Conservation (phyloP, 2,329 filamentous ascomycete species). For the Monosporascus sp. region DNA sequence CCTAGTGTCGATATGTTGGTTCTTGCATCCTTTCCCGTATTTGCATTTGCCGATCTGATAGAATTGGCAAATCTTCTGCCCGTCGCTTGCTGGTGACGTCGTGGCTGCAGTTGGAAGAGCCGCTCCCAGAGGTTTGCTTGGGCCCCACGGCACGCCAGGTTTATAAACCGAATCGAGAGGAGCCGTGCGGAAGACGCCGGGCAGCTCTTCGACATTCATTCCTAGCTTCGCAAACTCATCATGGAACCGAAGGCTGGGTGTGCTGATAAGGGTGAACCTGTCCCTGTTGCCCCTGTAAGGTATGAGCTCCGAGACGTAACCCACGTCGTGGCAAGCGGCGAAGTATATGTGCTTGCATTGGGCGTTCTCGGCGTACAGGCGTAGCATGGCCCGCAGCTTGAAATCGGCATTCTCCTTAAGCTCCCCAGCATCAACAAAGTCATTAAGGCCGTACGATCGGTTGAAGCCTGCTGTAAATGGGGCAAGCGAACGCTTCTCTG, state of each 20-base stretch:
- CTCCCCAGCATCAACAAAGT: conserved; percentile 58
- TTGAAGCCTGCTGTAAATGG: conserved; percentile 54
- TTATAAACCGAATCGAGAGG: conserved; percentile 21
- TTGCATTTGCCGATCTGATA: conserved; percentile 24
- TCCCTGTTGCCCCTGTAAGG: conserved; percentile 44
- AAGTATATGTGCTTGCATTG: conserved; percentile 63
- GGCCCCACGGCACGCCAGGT: background rate
- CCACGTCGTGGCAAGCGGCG: conserved; percentile 56
- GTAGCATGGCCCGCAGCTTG: conserved; percentile 48
- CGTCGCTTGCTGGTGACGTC: conserved; percentile 3
- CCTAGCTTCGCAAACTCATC: conserved; percentile 47
- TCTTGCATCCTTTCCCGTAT: conserved; percentile 23
- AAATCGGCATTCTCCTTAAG: conserved; percentile 55
- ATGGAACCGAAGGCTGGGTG: conserved; percentile 41
- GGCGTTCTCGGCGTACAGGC: conserved; percentile 50
- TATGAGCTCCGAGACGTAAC: conserved; percentile 52
- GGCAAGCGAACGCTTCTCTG: conserved; percentile 51
- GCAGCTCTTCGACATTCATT: conserved; percentile 46
- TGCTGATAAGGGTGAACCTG: conserved; percentile 50
- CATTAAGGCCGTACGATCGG: conserved; percentile 50
- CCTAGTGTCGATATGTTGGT: conserved; percentile 15
- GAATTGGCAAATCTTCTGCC: conserved; percentile 21
- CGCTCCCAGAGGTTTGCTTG: background rate
- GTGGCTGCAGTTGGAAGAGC: background rate
- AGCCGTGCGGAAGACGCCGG: conserved; percentile 44